Conservation (phyloP, 305 asterid species). For the Fraxinus velutina region DNA sequence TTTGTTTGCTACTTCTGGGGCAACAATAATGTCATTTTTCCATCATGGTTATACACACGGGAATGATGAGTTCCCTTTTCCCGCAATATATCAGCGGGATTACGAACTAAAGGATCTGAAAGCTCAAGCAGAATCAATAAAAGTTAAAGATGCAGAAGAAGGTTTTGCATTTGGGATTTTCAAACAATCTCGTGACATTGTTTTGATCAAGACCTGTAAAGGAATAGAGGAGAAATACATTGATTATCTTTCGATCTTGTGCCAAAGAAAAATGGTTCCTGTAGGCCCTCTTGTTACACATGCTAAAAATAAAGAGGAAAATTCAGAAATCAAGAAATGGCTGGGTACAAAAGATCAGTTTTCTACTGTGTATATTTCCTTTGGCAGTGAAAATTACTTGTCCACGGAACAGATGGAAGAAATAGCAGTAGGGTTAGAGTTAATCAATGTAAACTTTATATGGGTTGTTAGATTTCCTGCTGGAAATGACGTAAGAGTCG, state of each 20-base stretch:
- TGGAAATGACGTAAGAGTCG: background rate
- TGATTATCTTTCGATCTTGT: conserved; percentile 23
- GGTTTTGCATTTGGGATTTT: background rate
- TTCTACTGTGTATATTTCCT: conserved; percentile 28
- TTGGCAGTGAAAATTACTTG: conserved; percentile 31
- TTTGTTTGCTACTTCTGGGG: conserved; percentile 15
- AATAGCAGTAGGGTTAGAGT: conserved; percentile 31
- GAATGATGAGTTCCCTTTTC: conserved; percentile 4
- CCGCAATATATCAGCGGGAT: background rate
- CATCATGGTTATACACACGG: background rate
- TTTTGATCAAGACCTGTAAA: conserved; percentile 26
- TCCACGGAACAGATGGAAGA: conserved; percentile 21
- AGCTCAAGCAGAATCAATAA: background rate
- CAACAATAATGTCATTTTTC: background rate
- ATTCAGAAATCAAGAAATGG: conserved; percentile 26
- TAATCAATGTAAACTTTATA: background rate
- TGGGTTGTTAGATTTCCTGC: conserved; percentile 17
- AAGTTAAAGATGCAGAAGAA: conserved; percentile 11
- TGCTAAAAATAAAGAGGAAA: background rate
- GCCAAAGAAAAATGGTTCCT: background rate
- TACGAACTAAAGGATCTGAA: background rate
- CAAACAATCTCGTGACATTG: conserved; percentile 17
- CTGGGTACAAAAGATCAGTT: background rate
- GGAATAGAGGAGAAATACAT: conserved; percentile 33
- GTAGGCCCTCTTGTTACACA: conserved; percentile 23